These are phyloP conservation scores for Petunia secreta DNA, from an alignment of 257 asterid species.

Conservation along the genomic window DNA sequence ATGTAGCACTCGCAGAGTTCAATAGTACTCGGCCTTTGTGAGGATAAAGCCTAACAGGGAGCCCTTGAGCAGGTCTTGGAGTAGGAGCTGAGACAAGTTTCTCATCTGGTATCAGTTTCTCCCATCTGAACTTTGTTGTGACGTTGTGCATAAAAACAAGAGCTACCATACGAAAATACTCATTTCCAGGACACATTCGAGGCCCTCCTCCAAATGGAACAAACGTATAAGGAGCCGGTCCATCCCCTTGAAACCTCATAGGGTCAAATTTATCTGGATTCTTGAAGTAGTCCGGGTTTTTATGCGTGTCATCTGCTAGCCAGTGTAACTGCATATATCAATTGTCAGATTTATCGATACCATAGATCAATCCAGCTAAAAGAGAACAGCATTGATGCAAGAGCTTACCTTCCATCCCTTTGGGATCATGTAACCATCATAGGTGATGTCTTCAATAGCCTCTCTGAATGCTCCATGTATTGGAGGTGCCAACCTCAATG, in stretches of 20 bases:
- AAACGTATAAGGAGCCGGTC: slow-evolving; percentile 59
- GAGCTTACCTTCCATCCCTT: slow-evolving; percentile 62
- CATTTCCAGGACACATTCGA: slow-evolving; percentile 58
- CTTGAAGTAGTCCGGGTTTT: slow-evolving; percentile 47
- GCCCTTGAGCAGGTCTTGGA: slow-evolving; percentile 58
- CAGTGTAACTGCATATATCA: slow-evolving; percentile 46
- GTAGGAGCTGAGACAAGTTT: slow-evolving; percentile 53
- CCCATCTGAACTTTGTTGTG: slow-evolving; percentile 52
- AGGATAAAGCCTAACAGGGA: slow-evolving; percentile 53
- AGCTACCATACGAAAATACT: slow-evolving; percentile 55
- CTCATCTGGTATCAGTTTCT: slow-evolving; percentile 50
- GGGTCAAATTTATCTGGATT: slow-evolving; percentile 55
- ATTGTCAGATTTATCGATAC: not conserved
- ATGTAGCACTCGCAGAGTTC: not conserved
- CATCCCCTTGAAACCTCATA: slow-evolving; percentile 52
- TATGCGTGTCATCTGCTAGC: slow-evolving; percentile 60
- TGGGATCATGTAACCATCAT: slow-evolving; percentile 58
- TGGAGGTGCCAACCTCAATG: slow-evolving; percentile 58
- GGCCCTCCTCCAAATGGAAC: slow-evolving; percentile 70
- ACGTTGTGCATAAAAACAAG: slow-evolving; percentile 58
- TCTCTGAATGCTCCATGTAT: slow-evolving; percentile 64
- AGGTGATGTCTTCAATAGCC: slow-evolving; percentile 52
- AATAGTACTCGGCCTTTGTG: slow-evolving; percentile 26
- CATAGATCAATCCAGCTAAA: not conserved
- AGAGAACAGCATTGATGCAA: not conserved